Base-by-base conservation (phyloP, 495 filamentous ascomycete species). In the Cladorrhinum samala region DNA sequence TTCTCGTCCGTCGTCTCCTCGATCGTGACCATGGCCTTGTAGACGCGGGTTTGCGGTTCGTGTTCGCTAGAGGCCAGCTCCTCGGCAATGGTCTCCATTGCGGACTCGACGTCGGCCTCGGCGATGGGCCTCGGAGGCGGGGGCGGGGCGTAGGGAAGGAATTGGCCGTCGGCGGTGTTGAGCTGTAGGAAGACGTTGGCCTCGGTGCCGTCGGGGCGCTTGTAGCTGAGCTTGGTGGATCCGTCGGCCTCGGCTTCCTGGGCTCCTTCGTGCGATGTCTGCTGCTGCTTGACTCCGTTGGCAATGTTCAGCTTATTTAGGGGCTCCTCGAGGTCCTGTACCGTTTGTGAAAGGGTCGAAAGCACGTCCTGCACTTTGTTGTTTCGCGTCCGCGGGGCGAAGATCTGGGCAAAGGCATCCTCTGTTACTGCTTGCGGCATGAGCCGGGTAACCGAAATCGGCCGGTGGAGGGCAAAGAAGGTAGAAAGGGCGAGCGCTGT, bases 381-480 rank as follows among this genome's bases (percentile, higher is more conserved):
- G 7, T 70, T 56, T 46, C 79, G 78, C 17, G 75, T 72, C 39
- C 78, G 82, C 2, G 77, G 56, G 23, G 82, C 74, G 66, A 97
- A 95, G 59, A 96, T 89, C 36, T 83, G 74, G 52, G 87, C 83
- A 64, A 96, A 96, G 36, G 83, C 77, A 66, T 85, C 83, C 46
- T 81, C 70, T 40, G 82, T 85, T 38, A 88, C 78, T 11, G 81
- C 72, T 37, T 83, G 82, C 39, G 92, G 92, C 45, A 94, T 79
- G 46, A 83, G 80, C 56, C 83, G 80, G 23, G 87, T 91, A 60
- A 96, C 79, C 50, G 89, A 94, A 59, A 98, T 91, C 3, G 93
- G 93, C 48, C 93, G 83, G 74, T 98, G 90, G 55, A 92, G 86
- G 52, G 93, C 93, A 73, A 96, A 98, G 77, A 98, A 97, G 46